A percentile compares a stretch with the other conserved stretches of the same genome.
phyloP scores from a whole-genome alignment of 2,329 filamentous ascomycete species.

The Aspergillus sp. region DNA sequence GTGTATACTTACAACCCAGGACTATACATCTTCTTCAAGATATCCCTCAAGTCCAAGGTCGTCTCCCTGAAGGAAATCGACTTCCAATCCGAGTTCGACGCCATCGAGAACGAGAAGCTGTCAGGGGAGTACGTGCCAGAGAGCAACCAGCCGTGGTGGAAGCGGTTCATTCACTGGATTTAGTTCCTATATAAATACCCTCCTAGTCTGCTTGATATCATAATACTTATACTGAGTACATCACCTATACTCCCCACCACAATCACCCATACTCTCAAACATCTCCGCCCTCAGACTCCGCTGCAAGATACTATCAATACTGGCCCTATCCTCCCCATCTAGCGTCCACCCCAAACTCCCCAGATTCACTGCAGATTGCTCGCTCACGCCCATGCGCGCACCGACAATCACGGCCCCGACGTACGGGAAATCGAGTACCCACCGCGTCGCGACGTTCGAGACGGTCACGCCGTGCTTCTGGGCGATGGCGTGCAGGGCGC shows the following conservation, averaged over 20 bases:
- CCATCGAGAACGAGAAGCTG: background rate
- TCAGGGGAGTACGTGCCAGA: background rate
- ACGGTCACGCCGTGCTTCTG: background rate
- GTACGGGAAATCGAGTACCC: conserved; percentile 1
- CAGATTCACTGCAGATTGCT: background rate
- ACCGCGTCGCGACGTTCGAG: background rate
- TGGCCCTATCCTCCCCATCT: background rate
- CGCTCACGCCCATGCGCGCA: background rate
- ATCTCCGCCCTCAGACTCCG: background rate
- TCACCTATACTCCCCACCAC: background rate
- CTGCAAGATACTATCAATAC: background rate
- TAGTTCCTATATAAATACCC: background rate
- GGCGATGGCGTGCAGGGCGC: background rate
- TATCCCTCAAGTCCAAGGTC: background rate
- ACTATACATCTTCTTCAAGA: conserved; percentile 1
- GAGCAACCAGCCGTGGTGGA: background rate
- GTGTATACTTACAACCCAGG: background rate
- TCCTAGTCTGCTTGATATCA: background rate
- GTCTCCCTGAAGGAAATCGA: background rate
- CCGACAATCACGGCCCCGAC: background rate
- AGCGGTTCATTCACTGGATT: background rate
- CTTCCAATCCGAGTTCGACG: background rate
- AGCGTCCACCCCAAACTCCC: background rate
- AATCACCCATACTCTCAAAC: conserved; percentile 2
- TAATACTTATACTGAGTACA: background rate